Percentiles rank a stretch among this genome's conserved stretches.
These are phyloP conservation scores for Mycena belliarum DNA, from an alignment of 768 basidiomycete genomes.

Conservation along the genomic window DNA sequence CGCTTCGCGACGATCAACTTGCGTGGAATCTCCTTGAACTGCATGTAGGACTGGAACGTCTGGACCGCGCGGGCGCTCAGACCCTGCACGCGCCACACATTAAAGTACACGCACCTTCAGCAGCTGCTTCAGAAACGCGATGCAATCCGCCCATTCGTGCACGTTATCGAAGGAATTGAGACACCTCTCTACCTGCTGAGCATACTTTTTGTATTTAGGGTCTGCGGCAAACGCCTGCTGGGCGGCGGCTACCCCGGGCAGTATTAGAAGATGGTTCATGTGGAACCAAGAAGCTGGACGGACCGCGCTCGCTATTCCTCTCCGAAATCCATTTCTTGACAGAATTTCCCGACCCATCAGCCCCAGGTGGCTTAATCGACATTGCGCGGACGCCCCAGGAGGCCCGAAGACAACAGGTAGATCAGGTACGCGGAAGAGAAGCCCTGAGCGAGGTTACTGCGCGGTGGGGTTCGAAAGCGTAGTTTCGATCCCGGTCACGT, in stretches of 20 bases:
- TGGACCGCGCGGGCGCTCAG: constrained; percentile 30
- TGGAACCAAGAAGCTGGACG: constrained; percentile 24
- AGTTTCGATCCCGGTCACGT: constrained; percentile 1
- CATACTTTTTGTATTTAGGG: constrained; percentile 93
- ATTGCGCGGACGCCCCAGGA: constrained; percentile 7
- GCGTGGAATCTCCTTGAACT: constrained; percentile 94
- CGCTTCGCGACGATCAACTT: constrained; percentile 95
- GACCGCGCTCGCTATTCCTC: constrained; percentile 53
- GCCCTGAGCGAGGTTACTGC: constrained; percentile 4
- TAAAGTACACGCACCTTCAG: constrained; percentile 63
- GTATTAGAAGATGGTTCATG: constrained; percentile 5
- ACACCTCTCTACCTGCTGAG: constrained; percentile 89
- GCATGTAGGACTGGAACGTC: constrained; percentile 91
- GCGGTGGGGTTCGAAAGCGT: neutral
- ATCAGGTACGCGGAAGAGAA: constrained; percentile 12
- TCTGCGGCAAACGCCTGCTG: constrained; percentile 70
- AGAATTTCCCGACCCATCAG: constrained; percentile 34
- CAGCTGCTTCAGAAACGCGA: constrained; percentile 91
- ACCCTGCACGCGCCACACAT: neutral
- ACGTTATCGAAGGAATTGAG: constrained; percentile 92
- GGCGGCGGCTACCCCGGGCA: constrained; percentile 39
- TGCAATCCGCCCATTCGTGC: constrained; percentile 99
- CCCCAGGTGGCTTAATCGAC: constrained; percentile 23
- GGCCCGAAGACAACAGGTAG: constrained; percentile 24
- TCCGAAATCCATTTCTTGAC: constrained; percentile 43